These are phyloP conservation scores for Mycena floridula DNA, from an alignment of 768 basidiomycete genomes.

Conservation along the genomic window DNA sequence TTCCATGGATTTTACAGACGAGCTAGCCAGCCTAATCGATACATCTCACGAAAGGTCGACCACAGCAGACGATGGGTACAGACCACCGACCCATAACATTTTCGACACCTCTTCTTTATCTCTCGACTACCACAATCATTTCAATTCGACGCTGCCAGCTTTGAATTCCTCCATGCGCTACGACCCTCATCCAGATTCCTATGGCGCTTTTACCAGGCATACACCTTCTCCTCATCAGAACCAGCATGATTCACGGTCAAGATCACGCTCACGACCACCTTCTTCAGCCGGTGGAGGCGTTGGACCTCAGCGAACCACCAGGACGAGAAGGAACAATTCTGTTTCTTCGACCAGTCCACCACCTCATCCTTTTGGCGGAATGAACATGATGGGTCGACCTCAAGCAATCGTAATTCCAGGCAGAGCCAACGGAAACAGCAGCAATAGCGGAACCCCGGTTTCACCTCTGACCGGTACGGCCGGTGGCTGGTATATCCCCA, in stretches of 20 bases:
- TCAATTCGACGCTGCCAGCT: constrained; percentile 42
- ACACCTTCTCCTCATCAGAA: constrained; percentile 24
- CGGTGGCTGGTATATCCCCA: constrained; percentile 16
- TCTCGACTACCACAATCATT: constrained; percentile 10
- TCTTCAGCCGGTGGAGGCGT: constrained; percentile 22
- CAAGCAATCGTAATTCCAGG: constrained; percentile 71
- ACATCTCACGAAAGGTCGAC: constrained; percentile 32
- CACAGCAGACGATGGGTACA: too few species aligned
- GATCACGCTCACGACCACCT: constrained; percentile 29
- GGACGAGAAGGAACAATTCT: constrained; percentile 53
- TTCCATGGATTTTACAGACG: constrained; percentile 68
- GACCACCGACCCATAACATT: constrained; percentile 55
- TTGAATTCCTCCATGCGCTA: constrained; percentile 48
- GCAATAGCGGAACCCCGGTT: constrained; percentile 7
- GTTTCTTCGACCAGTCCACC: constrained; percentile 54
- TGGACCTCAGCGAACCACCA: constrained; percentile 49
- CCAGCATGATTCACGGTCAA: constrained; percentile 18
- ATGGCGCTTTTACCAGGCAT: constrained; percentile 23
- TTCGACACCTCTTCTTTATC: constrained; percentile 48
- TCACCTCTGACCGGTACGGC: not conserved
- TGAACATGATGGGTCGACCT: constrained; percentile 28
- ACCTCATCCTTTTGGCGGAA: constrained; percentile 18
- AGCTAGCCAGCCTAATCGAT: constrained; percentile 56
- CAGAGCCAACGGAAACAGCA: constrained; percentile 17
- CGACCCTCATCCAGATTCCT: constrained; percentile 33